Conservation (phyloP, 352 stramenopile species). For the Phytophthora pseudosyringae region DNA sequence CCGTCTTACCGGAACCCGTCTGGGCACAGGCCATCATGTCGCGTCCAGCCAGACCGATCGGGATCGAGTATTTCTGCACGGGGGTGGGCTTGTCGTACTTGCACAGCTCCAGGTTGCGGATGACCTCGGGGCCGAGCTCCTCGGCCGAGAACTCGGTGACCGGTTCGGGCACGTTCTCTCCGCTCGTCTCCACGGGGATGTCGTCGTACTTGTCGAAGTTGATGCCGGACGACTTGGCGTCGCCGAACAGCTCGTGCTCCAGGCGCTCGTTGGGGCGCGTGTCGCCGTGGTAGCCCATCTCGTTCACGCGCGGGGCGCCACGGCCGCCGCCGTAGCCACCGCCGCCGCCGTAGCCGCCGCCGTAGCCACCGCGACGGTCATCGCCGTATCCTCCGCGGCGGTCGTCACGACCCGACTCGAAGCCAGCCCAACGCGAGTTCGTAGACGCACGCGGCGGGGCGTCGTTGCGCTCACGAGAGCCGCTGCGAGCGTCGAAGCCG, state of each 20-base stretch:
- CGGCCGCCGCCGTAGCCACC: constrained; percentile 45
- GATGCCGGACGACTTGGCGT: constrained; percentile 95
- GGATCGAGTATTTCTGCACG: constrained; percentile 99
- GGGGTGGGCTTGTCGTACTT: constrained; percentile 98
- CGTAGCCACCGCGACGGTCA: constrained; percentile 39
- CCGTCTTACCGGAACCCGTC: constrained; percentile 98
- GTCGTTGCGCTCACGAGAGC: constrained; percentile 43
- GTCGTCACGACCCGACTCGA: constrained; percentile 55
- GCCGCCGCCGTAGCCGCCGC: constrained; percentile 28
- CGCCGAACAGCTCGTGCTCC: constrained; percentile 93
- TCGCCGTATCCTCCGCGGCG: constrained; percentile 32
- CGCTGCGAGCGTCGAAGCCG: constrained; percentile 35
- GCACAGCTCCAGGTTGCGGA: constrained; percentile 92
- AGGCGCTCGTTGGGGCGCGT: constrained; percentile 91
- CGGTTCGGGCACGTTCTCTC: constrained; percentile 93
- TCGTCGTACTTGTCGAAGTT: constrained; percentile 99
- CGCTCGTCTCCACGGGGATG: constrained; percentile 97
- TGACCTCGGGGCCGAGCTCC: constrained; percentile 92
- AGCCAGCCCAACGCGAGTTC: constrained; percentile 64
- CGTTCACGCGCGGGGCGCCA: constrained; percentile 85
- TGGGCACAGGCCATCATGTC: constrained; percentile 99
- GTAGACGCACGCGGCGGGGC: constrained; percentile 29
- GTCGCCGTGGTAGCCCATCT: constrained; percentile 97
- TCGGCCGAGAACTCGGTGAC: constrained; percentile 91
- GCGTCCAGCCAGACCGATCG: constrained; percentile 92